Conservation (phyloP, 805 yeast species). For the Myxozyma sirexii region DNA sequence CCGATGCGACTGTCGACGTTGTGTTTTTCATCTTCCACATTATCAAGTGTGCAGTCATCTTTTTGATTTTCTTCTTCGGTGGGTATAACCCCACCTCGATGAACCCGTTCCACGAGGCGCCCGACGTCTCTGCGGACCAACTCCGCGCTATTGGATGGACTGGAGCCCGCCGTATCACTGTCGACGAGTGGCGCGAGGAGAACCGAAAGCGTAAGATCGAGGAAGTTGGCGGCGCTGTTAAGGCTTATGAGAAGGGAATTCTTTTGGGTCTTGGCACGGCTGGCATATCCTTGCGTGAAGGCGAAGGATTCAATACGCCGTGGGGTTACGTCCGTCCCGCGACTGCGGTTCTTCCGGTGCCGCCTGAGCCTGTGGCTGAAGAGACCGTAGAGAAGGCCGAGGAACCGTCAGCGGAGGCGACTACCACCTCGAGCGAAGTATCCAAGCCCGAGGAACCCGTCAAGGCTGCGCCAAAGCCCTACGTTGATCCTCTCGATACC, state of each 20-base stretch:
- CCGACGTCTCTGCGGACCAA: constrained; percentile 53
- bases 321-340: constrained; percentile 25
- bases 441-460: constrained; percentile 6
- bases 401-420: constrained; percentile 6
- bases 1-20: constrained; percentile 24
- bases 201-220: constrained; percentile 67
- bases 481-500: constrained; percentile 12
- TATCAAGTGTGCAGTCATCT: constrained; percentile 60
- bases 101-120: constrained; percentile 34
- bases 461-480: background rate
- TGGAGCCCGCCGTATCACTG: constrained; percentile 75
- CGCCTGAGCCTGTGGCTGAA: constrained; percentile 71
- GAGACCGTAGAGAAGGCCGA: constrained; percentile 8
- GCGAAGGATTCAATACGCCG: constrained; percentile 70
- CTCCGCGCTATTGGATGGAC: constrained; percentile 86
- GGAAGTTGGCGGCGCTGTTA: constrained; percentile 70
- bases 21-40: constrained; percentile 74
- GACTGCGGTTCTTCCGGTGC: background rate
- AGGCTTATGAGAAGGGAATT: constrained; percentile 74
- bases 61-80: constrained; percentile 65
- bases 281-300: constrained; percentile 65
- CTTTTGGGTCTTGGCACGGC: constrained; percentile 58
- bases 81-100: constrained; percentile 72
- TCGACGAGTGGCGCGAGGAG: constrained; percentile 68
- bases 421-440: constrained; percentile 4